Evolutionary conservation across 2,329 filamentous ascomycete species (phyloP).

Genomic region (Penicillium sp.): DNA sequence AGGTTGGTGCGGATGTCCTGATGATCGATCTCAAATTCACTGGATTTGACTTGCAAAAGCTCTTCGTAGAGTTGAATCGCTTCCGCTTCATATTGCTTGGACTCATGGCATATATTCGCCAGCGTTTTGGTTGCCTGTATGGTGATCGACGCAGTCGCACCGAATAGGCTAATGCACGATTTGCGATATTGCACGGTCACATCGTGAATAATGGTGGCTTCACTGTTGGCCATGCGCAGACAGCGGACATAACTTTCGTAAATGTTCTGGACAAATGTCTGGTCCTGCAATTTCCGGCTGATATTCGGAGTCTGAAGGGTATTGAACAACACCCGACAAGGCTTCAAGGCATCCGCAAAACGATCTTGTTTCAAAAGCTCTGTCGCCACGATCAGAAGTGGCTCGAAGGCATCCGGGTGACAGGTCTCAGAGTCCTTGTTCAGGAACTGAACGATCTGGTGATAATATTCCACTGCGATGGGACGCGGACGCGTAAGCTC

Average conservation of each 20-base stretch:
- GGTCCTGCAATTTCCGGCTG: not conserved
- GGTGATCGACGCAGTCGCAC: not conserved
- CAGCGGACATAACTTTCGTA: not conserved
- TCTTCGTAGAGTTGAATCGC: not conserved
- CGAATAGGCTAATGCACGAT: not conserved
- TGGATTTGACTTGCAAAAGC: not conserved
- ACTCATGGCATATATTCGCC: not conserved
- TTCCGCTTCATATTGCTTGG: not conserved
- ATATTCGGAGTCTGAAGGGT: not conserved
- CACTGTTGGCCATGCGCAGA: not conserved
- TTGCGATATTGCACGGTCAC: not conserved
- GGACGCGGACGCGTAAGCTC: not conserved
- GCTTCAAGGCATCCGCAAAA: not conserved
- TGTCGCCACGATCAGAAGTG: not conserved
- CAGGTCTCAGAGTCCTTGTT: not conserved
- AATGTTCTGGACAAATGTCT: not conserved
- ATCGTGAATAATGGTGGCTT: not conserved
- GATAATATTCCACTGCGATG: not conserved
- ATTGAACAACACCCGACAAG: not conserved
- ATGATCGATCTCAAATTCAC: not conserved
- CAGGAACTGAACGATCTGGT: not conserved
- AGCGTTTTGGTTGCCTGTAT: not conserved
- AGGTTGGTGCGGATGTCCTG: not conserved
- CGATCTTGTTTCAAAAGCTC: not conserved
- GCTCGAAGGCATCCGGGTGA: not conserved